phyloP scores from a whole-genome alignment of 2,329 filamentous ascomycete species.

The Polychaeton citri region DNA sequence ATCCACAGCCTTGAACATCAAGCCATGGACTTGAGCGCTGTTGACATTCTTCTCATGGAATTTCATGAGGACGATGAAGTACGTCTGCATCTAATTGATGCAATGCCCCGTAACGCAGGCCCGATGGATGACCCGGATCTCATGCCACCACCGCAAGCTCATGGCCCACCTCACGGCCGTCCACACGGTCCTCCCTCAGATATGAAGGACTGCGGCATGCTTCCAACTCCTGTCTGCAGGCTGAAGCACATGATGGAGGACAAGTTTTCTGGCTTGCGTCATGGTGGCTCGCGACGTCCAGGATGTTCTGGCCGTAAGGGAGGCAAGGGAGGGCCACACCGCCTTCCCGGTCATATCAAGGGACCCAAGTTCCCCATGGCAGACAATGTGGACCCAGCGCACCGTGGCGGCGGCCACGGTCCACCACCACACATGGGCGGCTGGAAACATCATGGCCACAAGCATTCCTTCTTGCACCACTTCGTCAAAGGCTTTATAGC shows the following conservation, averaged over 20 bases:
- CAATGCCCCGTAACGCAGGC: not conserved
- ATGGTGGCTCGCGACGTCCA: slow-evolving; percentile 14
- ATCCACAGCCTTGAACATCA: slow-evolving; percentile 46
- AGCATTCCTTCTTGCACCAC: slow-evolving; percentile 27
- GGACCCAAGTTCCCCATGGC: slow-evolving; percentile 11
- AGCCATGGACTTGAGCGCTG: slow-evolving; percentile 37
- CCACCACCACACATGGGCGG: slow-evolving; percentile 16
- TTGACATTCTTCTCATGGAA: slow-evolving; percentile 43
- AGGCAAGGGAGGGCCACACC: slow-evolving; percentile 11
- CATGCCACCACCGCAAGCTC: slow-evolving; percentile 3
- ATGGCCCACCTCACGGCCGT: slow-evolving; percentile 5
- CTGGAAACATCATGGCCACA: slow-evolving; percentile 21
- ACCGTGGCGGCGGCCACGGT: slow-evolving; percentile 5
- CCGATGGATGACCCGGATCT: not conserved
- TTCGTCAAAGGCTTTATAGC: slow-evolving; percentile 44
- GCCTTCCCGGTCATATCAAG: slow-evolving; percentile 15
- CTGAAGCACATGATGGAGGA: slow-evolving; percentile 39
- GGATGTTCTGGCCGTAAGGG: slow-evolving; percentile 21
- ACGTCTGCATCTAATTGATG: slow-evolving; percentile 15
- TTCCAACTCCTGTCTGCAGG: slow-evolving; percentile 39
- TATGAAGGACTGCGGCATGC: slow-evolving; percentile 22
- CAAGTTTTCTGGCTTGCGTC: slow-evolving; percentile 29
- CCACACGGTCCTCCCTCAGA: slow-evolving; percentile 7
- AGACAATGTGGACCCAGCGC: not conserved
- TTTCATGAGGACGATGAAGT: slow-evolving; percentile 16